Evolutionary conservation across 2,329 filamentous ascomycete species (phyloP).

Genomic region (Phialemonium atrogriseum): DNA sequence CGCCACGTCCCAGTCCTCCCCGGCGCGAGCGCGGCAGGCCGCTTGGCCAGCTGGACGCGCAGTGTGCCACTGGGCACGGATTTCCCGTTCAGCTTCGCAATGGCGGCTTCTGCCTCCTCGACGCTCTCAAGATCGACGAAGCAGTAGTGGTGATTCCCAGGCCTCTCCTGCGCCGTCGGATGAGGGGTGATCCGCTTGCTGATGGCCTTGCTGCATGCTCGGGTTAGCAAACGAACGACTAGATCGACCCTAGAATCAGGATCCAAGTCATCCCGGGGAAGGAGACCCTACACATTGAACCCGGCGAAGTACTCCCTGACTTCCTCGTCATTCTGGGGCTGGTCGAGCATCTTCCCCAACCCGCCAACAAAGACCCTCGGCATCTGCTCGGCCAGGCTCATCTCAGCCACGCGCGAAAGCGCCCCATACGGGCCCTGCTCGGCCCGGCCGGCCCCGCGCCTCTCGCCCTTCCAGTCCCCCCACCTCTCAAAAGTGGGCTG

Average conservation of each 20-base stretch:
- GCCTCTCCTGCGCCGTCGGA: constrained; percentile 40
- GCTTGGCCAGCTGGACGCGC: constrained; percentile 8
- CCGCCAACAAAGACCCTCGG: constrained; percentile 43
- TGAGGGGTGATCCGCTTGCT: constrained; percentile 50
- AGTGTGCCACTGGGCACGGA: constrained; percentile 9
- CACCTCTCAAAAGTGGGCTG: constrained; percentile 28
- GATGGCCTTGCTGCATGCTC: constrained; percentile 21
- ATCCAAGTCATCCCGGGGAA: too few species aligned
- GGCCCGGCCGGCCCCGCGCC: constrained; percentile 4
- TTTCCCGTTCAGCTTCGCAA: constrained; percentile 30
- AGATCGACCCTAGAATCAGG: not conserved
- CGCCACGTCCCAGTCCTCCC: too few species aligned
- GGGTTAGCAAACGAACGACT: constrained; percentile 5
- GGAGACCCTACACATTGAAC: constrained; percentile 30
- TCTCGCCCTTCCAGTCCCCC: constrained; percentile 31
- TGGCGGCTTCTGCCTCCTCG: constrained; percentile 45
- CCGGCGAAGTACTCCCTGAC: constrained; percentile 37
- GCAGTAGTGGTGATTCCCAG: constrained; percentile 53
- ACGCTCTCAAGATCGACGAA: constrained; percentile 54
- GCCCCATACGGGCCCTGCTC: constrained; percentile 19
- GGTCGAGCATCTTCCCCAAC: constrained; percentile 38
- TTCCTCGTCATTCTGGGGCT: constrained; percentile 36
- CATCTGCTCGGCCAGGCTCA: constrained; percentile 20
- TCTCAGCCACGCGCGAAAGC: constrained; percentile 22
- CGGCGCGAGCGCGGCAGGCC: too few species aligned